phyloP scores from a whole-genome alignment of 2,329 filamentous ascomycete species.

The Scorias spongiosa region DNA sequence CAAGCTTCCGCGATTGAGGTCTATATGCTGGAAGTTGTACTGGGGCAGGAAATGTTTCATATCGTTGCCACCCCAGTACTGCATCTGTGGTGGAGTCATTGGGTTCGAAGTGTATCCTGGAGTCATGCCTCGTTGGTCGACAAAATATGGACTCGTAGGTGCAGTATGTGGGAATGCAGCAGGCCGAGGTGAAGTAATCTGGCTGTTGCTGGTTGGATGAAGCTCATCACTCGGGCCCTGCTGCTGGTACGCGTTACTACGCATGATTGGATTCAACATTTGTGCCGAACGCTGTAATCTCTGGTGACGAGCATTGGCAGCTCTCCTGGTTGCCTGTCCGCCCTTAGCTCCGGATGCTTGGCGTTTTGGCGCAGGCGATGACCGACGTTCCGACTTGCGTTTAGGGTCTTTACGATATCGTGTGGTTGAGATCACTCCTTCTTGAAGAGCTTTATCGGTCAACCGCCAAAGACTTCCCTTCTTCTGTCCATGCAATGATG shows the following conservation, averaged over 20 bases:
- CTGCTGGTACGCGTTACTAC: conserved; percentile 5
- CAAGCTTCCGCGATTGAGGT: conserved; percentile 7
- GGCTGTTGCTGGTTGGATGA: conserved; percentile 5
- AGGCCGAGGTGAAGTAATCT: conserved; percentile 2
- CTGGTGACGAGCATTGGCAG: conserved; percentile 6
- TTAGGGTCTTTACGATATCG: conserved; percentile 34
- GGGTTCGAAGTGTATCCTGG: conserved; percentile 1
- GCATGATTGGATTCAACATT: conserved; percentile 8
- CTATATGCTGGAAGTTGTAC: conserved; percentile 8
- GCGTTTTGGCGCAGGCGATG: conserved; percentile 22
- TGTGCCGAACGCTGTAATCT: conserved; percentile 1
- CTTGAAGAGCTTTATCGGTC: conserved; percentile 51
- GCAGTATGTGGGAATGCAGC: conserved; percentile 1
- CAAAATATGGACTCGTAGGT: conserved; percentile 10
- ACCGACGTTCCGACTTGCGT: conserved; percentile 20
- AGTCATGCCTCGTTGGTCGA: conserved; percentile 5
- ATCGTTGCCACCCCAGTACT: conserved; percentile 1
- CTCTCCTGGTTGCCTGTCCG: conserved; percentile 24
- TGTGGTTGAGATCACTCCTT: conserved; percentile 76
- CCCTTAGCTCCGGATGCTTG: conserved; percentile 32
- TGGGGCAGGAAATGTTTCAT: conserved; percentile 2
- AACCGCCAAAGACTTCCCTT: conserved; percentile 67
- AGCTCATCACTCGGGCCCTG: conserved; percentile 1
- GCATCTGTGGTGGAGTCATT: conserved; percentile 6
- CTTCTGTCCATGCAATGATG: conserved; percentile 36